Base-by-base conservation (phyloP, 306 rosid genomes). In the Boehmeria nivea region DNA sequence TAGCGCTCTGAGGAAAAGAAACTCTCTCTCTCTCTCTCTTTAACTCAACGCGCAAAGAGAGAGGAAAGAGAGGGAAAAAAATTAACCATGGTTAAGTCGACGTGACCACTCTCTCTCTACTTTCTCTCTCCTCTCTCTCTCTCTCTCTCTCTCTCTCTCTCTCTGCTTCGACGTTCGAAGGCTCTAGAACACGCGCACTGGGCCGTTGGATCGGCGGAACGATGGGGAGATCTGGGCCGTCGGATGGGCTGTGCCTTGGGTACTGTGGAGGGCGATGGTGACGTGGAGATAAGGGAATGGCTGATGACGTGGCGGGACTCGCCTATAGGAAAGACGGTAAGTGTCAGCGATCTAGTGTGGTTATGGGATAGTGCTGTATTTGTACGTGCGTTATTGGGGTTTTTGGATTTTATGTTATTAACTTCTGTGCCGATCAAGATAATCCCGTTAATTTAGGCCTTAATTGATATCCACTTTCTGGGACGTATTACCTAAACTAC, bases 241-340 rank as follows among this genome's bases (percentile, higher is more conserved):
- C n/a, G n/a, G 88, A 81, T 68, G 26, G 2, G 53, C 5, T 27
- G 8, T 24, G 8, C 47, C 21, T 24, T 20, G 63, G 34, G 16
- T n/a, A 12, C 25, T 26, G 56, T 3, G 61, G n/a, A 26, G 16
- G 6, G 19, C 10, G 49, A 12, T 7, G 25, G 14, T 72, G 72
- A 83, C 87, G 76, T 83, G 83, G 93, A 67, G 87, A 73, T 72
- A 71, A 73, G 82, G 44, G 67, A 79, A n/a, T 72, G 80, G 83
- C 4, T 1, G 34, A 2, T 59, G 79, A 65, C 50, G 70, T 70
- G 81, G 81, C 45, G 16, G 37, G 38, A 47, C 60, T 71, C 72
- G 40, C 68, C 57, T 3, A 12, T 36, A 6, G n/a, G 17, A 36
- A 26, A 9, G 45, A 11, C 24, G n/a, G 25, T 15, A 11, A 3